phyloP scores from a whole-genome alignment of 495 filamentous ascomycete genomes.

The Staphylotrichum tortipilum region DNA sequence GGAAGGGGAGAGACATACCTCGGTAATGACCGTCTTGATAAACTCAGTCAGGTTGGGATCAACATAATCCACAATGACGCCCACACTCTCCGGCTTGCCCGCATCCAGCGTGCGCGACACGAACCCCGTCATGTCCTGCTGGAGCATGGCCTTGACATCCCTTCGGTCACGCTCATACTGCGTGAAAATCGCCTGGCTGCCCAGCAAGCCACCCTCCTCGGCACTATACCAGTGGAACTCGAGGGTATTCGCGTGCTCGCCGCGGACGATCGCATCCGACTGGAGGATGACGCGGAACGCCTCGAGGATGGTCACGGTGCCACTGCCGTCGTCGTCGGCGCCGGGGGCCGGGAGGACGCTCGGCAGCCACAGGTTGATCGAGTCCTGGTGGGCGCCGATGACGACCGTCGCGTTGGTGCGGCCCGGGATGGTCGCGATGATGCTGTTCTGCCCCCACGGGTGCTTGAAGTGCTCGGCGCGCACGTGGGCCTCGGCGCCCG shows the following conservation, averaged over 20 bases:
- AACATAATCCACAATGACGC: conserved; percentile 91
- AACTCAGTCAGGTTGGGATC: conserved; percentile 75
- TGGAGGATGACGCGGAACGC: conserved; percentile 51
- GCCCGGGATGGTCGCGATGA: conserved; percentile 91
- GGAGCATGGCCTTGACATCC: conserved; percentile 92
- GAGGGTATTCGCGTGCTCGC: conserved; percentile 68
- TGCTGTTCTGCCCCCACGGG: conserved; percentile 79
- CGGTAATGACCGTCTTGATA: conserved; percentile 79
- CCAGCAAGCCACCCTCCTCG: conserved; percentile 88
- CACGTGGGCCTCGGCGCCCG: conserved; percentile 61
- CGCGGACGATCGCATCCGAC: conserved; percentile 40
- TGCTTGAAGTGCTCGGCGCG: conserved; percentile 68
- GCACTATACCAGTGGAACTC: conserved; percentile 99
- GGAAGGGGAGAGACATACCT: conserved; percentile 34
- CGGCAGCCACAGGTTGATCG: conserved; percentile 85
- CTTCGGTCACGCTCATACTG: conserved; percentile 66
- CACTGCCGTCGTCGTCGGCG: conserved; percentile 53
- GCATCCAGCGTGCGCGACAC: conserved; percentile 74
- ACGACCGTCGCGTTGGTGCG: conserved; percentile 73
- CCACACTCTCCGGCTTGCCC: conserved; percentile 75
- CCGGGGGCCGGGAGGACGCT: conserved; percentile 62
- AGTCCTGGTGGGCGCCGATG: conserved; percentile 57
- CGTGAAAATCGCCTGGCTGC: conserved; percentile 81
- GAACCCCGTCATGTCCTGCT: conserved; percentile 98
- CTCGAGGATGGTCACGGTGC: conserved; percentile 54